Evolutionary conservation across 1,284 basidiomycete genomes (phyloP).

Genomic region (Cryptococcus hybrid): DNA sequence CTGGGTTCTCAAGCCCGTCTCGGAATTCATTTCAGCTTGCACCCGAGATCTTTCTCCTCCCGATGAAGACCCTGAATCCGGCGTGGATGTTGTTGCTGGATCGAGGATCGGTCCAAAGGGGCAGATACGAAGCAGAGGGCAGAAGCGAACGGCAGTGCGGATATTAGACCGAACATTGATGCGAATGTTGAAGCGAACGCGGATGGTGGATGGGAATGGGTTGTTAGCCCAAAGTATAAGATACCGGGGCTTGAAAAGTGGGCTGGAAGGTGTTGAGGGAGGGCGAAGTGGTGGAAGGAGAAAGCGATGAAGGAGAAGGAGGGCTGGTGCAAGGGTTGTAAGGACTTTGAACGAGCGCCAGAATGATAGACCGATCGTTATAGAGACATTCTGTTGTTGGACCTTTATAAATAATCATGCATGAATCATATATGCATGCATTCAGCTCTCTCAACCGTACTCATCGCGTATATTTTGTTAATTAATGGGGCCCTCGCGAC

Average conservation of each 20-base stretch:
- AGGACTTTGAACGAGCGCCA: neutral
- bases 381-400: too few relatives aligned
- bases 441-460: too few relatives aligned
- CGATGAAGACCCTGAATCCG: neutral
- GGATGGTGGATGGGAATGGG: slow-evolving; percentile 32
- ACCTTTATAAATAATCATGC: too few relatives aligned
- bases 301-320: slow-evolving; percentile 23
- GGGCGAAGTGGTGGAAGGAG: slow-evolving; percentile 27
- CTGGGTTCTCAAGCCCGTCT: slow-evolving; percentile 44
- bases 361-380: too few relatives aligned
- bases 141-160: too few relatives aligned
- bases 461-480: too few relatives aligned
- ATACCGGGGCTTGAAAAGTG: slow-evolving; percentile 21
- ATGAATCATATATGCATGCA: too few relatives aligned
- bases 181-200: slow-evolving; percentile 5
- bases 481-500: too few relatives aligned
- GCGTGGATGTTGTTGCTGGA: too few relatives aligned
- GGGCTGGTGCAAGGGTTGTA: slow-evolving; percentile 37
- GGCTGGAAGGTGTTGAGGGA: slow-evolving; percentile 41
- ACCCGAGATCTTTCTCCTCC: slow-evolving; percentile 16
- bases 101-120: slow-evolving; percentile 3
- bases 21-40: slow-evolving; percentile 41
- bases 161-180: neutral
- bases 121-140: neutral
- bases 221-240: slow-evolving; percentile 20